These are phyloP conservation scores for Pseudogymnoascus destructans DNA, from an alignment of 2,329 filamentous ascomycete species.

Conservation along the genomic window DNA sequence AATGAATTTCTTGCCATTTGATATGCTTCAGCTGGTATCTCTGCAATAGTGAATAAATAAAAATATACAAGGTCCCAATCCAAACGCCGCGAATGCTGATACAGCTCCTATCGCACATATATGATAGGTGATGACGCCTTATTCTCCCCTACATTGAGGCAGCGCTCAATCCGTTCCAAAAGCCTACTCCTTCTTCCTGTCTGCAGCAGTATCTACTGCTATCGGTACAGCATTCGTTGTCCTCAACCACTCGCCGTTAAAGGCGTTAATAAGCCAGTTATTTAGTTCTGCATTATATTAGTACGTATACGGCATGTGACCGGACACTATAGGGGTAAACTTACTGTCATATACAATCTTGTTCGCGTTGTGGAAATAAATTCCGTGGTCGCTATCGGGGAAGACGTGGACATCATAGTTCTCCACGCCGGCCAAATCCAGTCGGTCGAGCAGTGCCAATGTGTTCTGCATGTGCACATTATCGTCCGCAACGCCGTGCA, in stretches of 20 bases:
- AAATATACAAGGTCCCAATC: background rate
- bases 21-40: conserved; percentile 3
- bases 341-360: conserved; percentile 83
- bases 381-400: conserved; percentile 89
- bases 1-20: background rate
- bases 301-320: conserved; percentile 14
- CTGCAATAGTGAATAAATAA: background rate
- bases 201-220: conserved; percentile 19
- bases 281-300: conserved; percentile 49
- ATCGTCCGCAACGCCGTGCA: conserved; percentile 94
- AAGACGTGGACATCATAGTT: conserved; percentile 98
- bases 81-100: background rate
- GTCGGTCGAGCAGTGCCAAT: conserved; percentile 69
- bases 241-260: conserved; percentile 84
- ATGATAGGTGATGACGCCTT: background rate
- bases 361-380: conserved; percentile 89
- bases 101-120: conserved; percentile 2
- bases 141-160: background rate
- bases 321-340: conserved; percentile 28
- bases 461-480: conserved; percentile 98
- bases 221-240: conserved; percentile 25
- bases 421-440: conserved; percentile 68
- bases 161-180: background rate
- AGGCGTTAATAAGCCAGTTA: conserved; percentile 92
- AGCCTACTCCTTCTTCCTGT: conserved; percentile 12